A percentile compares a stretch with the other conserved stretches of the same genome.
Evolutionary conservation across 345 rosid genomes (phyloP).

Genomic region (Populus davidiana): DNA sequence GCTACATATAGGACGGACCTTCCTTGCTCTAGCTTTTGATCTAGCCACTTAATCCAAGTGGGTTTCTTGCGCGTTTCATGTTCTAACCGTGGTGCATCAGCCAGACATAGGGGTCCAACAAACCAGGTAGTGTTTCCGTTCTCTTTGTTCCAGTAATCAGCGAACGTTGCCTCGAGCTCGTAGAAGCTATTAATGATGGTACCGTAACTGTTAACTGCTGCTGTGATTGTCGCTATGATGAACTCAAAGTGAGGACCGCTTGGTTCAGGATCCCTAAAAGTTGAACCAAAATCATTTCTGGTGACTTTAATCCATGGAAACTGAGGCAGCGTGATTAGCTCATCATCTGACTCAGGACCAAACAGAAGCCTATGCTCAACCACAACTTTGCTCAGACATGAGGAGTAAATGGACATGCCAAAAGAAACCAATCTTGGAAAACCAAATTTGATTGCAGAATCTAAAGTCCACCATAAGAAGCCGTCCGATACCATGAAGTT

Average conservation of each 20-base stretch:
- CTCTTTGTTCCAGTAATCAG: slow-evolving; percentile 30
- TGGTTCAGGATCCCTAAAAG: slow-evolving; percentile 1
- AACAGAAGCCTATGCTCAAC: neutral
- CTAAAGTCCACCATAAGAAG: slow-evolving; percentile 79
- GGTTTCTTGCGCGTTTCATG: slow-evolving; percentile 22
- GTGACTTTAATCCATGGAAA: slow-evolving; percentile 69
- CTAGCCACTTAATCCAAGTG: slow-evolving; percentile 62
- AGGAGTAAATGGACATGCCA: slow-evolving; percentile 44
- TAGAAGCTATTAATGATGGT: slow-evolving; percentile 49
- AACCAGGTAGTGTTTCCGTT: slow-evolving; percentile 28
- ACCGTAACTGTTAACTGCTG: slow-evolving; percentile 40
- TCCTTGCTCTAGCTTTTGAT: slow-evolving; percentile 43
- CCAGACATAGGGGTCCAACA: slow-evolving; percentile 63
- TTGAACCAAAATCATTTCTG: slow-evolving; percentile 36
- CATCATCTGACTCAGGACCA: slow-evolving; percentile 30
- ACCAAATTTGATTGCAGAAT: slow-evolving; percentile 57
- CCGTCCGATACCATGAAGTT: slow-evolving; percentile 63
- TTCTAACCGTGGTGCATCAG: slow-evolving; percentile 12
- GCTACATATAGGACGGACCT: slow-evolving; percentile 65
- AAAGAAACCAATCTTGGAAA: slow-evolving; percentile 53
- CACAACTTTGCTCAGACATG: slow-evolving; percentile 10
- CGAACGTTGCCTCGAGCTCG: slow-evolving; percentile 60
- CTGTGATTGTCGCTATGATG: neutral
- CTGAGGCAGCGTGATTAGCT: slow-evolving; percentile 41
- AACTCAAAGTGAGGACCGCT: slow-evolving; percentile 22